Percentiles rank a stretch among this genome's conserved stretches.
phyloP scores from a whole-genome alignment of 768 basidiomycete genomes.

The Phanerochaete carnosa region DNA sequence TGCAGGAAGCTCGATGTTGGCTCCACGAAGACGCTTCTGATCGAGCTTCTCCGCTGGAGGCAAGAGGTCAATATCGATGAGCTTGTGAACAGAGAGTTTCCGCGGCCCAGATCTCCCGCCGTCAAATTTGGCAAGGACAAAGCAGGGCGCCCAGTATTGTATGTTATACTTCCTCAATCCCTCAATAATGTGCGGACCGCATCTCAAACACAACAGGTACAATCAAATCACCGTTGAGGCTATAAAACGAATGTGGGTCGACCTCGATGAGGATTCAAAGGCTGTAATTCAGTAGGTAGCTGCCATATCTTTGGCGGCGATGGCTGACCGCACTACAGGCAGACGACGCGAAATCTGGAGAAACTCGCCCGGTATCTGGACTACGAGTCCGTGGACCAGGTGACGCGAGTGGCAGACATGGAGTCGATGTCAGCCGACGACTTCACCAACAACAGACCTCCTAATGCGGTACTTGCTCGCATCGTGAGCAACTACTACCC shows the following conservation, averaged over 20 bases:
- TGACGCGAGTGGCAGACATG: slow-evolving; percentile 72
- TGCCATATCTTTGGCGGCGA: neutral
- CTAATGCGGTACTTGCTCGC: slow-evolving; percentile 51
- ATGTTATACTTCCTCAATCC: slow-evolving; percentile 22
- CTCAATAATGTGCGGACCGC: neutral
- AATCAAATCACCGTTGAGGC: slow-evolving; percentile 31
- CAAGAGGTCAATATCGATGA: slow-evolving; percentile 60
- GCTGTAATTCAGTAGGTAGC: neutral
- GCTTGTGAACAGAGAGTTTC: slow-evolving; percentile 47
- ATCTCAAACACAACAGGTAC: slow-evolving; percentile 43
- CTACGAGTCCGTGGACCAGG: slow-evolving; percentile 67
- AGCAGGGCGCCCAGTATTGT: slow-evolving; percentile 66
- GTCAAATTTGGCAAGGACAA: slow-evolving; percentile 60
- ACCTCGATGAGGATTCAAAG: neutral
- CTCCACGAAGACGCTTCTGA: slow-evolving; percentile 60
- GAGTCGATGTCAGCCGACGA: neutral
- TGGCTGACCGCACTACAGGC: neutral
- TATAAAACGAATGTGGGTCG: neutral
- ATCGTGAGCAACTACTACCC: slow-evolving; percentile 80
- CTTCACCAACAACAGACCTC: neutral
- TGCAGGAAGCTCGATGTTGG: slow-evolving; percentile 47
- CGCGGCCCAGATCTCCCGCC: slow-evolving; percentile 40
- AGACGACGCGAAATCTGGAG: slow-evolving; percentile 45
- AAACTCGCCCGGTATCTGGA: slow-evolving; percentile 59
- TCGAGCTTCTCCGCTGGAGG: slow-evolving; percentile 69